phyloP scores from a whole-genome alignment of 1,284 basidiomycete species.

The Tylopilus orsonianus region DNA sequence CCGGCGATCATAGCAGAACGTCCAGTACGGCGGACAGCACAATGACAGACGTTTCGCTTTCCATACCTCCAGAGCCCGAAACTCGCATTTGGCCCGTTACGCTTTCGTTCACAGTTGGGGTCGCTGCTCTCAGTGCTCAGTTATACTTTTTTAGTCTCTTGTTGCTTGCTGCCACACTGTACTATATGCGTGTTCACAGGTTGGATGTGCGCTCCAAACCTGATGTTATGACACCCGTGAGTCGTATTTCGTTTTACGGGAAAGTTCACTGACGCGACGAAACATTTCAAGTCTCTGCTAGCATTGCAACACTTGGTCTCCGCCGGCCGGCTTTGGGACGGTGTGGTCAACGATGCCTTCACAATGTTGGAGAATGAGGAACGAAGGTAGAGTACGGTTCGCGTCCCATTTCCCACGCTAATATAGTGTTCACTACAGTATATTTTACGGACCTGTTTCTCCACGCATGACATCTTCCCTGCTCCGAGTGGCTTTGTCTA shows the following conservation, averaged over 20 bases:
- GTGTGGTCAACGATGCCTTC: slow-evolving; percentile 65
- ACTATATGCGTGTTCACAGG: slow-evolving; percentile 40
- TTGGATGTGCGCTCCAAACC: slow-evolving; percentile 40
- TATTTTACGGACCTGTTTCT: slow-evolving; percentile 36
- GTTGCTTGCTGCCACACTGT: slow-evolving; percentile 41
- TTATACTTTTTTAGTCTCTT: slow-evolving; percentile 47
- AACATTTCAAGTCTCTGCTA: slow-evolving; percentile 50
- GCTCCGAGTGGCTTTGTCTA: slow-evolving; percentile 67
- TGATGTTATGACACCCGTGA: slow-evolving; percentile 53
- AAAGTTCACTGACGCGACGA: slow-evolving; percentile 3
- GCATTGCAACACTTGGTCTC: slow-evolving; percentile 63
- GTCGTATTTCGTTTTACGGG: slow-evolving; percentile 26
- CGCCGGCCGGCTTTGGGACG: slow-evolving; percentile 70
- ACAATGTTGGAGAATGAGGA: slow-evolving; percentile 67
- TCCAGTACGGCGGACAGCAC: slow-evolving; percentile 38
- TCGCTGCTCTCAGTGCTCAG: slow-evolving; percentile 49
- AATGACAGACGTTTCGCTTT: slow-evolving; percentile 26
- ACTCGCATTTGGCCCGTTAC: slow-evolving; percentile 41
- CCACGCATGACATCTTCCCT: slow-evolving; percentile 54
- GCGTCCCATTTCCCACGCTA: not conserved
- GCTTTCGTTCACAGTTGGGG: slow-evolving; percentile 38
- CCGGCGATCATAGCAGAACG: slow-evolving; percentile 37
- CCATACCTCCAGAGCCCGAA: slow-evolving; percentile 33
- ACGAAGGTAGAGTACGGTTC: slow-evolving; percentile 44
- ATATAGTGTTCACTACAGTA: slow-evolving; percentile 4